Percentiles rank a stretch among this genome's conserved stretches.
Evolutionary conservation across 1,284 basidiomycete genomes (phyloP).

Genomic region (Cutaneotrichosporon cavernicola): DNA sequence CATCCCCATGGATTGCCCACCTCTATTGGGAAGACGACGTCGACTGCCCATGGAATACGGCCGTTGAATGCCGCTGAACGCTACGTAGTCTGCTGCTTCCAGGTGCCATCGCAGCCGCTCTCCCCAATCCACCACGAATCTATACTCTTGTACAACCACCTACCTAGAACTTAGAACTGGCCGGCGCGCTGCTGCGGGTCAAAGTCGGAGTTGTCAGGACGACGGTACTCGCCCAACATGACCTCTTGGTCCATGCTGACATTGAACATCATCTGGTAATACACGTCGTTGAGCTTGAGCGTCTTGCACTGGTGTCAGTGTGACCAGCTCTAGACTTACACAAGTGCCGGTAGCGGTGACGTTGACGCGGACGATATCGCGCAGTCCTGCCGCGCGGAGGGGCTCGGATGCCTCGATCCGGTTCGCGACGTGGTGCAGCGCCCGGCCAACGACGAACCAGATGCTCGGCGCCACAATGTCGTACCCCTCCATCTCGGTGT

Average conservation of each 20-base stretch:
- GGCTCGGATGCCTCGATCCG: slow-evolving; percentile 19
- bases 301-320: slow-evolving; percentile 10
- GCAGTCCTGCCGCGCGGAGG: slow-evolving; percentile 10
- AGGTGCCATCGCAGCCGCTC: no score
- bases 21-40: no score
- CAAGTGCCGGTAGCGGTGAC: slow-evolving; percentile 16
- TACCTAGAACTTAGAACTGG: neutral
- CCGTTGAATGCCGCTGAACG: no score
- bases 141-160: no score
- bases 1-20: no score
- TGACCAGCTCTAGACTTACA: neutral
- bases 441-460: slow-evolving; percentile 23
- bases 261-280: slow-evolving; percentile 25
- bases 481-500: slow-evolving; percentile 27
- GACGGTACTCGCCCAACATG: slow-evolving; percentile 28
- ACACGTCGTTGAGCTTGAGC: slow-evolving; percentile 24
- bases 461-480: slow-evolving; percentile 21
- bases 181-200: neutral
- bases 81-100: no score
- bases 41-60: no score
- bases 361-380: slow-evolving; percentile 11
- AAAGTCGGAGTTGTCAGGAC: slow-evolving; percentile 26
- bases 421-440: slow-evolving; percentile 22
- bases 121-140: no score
- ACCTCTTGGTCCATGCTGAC: slow-evolving; percentile 24